These are phyloP conservation scores for Sisymbrium irio DNA, from an alignment of 345 rosid species.

Conservation along the genomic window DNA sequence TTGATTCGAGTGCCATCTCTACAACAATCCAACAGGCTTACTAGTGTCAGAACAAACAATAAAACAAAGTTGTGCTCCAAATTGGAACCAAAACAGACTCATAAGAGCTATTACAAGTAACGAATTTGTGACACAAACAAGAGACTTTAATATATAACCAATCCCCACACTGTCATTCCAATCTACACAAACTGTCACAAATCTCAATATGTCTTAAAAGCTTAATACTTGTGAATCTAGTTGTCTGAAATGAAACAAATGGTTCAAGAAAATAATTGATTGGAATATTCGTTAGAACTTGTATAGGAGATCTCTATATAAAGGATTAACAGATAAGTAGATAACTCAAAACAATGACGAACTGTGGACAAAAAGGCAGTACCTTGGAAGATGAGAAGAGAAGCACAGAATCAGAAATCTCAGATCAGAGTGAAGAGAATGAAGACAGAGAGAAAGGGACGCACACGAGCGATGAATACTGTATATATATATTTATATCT, in stretches of 20 bases:
- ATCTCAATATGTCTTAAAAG: neutral
- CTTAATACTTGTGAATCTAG: neutral
- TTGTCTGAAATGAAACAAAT: neutral
- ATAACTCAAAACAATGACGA: neutral
- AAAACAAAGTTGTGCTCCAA: neutral
- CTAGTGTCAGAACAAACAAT: neutral
- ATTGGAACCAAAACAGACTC: neutral
- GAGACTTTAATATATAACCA: neutral
- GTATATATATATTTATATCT: neutral
- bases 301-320: constrained; percentile 12
- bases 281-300: neutral
- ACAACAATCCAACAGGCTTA: constrained; percentile 26
- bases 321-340: neutral
- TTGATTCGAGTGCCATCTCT: constrained; percentile 48
- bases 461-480: constrained; percentile 5
- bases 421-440: constrained; percentile 11
- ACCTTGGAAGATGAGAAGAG: constrained; percentile 25
- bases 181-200: neutral
- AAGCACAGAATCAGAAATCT: constrained; percentile 17
- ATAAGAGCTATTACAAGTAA: neutral
- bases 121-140: neutral
- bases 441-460: neutral
- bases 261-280: neutral
- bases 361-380: neutral
- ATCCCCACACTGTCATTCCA: neutral